Evolutionary conservation across 164 flowering plant species (phyloP).

Genomic region (Aristolochia fimbriata): DNA sequence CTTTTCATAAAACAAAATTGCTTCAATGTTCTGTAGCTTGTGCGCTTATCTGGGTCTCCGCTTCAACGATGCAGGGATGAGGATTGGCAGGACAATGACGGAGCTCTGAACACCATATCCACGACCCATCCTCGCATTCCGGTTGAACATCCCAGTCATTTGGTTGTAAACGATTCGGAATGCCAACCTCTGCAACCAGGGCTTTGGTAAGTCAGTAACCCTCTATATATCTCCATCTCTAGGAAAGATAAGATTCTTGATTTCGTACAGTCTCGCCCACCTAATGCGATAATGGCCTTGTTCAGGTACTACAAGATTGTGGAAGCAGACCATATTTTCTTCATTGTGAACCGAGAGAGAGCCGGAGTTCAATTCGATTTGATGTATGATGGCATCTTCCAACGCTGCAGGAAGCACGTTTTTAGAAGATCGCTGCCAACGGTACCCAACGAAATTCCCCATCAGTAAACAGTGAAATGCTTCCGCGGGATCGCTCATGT

Average conservation of each 20-base stretch:
- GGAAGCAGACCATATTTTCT: conserved; percentile 86
- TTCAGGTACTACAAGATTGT: conserved; percentile 96
- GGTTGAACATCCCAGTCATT: conserved; percentile 69
- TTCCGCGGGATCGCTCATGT: no score
- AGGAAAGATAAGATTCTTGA: no score
- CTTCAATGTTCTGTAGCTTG: background rate
- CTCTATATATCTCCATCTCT: background rate
- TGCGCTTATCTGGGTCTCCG: background rate
- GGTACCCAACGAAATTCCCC: conserved; percentile 45
- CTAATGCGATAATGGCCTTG: background rate
- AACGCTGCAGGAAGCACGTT: conserved; percentile 88
- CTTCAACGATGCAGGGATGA: conserved; percentile 55
- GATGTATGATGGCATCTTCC: conserved; percentile 82
- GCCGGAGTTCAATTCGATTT: conserved; percentile 92
- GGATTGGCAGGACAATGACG: conserved; percentile 98
- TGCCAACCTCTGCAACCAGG: conserved; percentile 84
- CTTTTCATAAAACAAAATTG: background rate
- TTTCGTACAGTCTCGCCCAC: no score
- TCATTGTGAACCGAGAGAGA: conserved; percentile 82
- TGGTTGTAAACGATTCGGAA: conserved; percentile 58
- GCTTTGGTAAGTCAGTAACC: conserved; percentile 65
- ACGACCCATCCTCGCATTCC: conserved; percentile 96
- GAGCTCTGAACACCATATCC: conserved; percentile 90
- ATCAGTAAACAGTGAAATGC: conserved; percentile 4
- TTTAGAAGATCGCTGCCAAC: conserved; percentile 46